Evolutionary conservation across 352 stramenopile species (phyloP), one percentile per base, ranked within the genome.

Genomic region (Phytophthora rubi): DNA sequence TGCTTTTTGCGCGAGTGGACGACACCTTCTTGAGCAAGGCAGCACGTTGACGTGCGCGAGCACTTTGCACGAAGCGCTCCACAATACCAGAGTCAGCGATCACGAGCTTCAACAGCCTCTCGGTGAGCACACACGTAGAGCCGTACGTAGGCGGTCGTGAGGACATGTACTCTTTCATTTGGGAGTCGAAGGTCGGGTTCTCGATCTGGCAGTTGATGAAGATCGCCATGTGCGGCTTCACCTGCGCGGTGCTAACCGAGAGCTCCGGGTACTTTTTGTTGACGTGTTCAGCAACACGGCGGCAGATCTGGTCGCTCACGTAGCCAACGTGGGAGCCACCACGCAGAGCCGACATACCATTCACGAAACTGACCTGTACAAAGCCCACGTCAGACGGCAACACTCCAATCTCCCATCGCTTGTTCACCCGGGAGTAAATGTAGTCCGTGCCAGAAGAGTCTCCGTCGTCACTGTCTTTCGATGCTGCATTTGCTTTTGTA

Each of bases 141-240:
- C 90, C 91, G 66, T 98, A 98, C 0, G 85, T 87, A 13, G 84
- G 80, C 12, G 89, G 84, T 4, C 87, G 83, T 2, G 95, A 99
- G 3, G 97, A 99, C 54, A 99, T 93, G 63, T 93, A 97, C 75
- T 99, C 98, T 76, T 99, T 99, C 67, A 98, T 99, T 70, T 99
- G 98, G 59, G 95, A 99, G 72, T 99, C 98, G 73, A 99, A 99
- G 2, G 97, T 98, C 16, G 98, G 98, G 77, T 99, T 99, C 60
- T 99, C 94, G 21, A 99, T 98, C 53, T 99, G 85, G 64, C 92
- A 98, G 77, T 99, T 99, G 48, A 99, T 97, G 80, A 99, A 99
- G 15, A 99, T 84, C 8, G 84, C 90, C 32, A 99, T 75, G 76
- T 99, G 97, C 54, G 98, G 98, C 79, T 99, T 99, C 77, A 99